A percentile compares a stretch with the other conserved stretches of the same genome.
Evolutionary conservation across 257 asterid species (phyloP).

Genomic region (Solanum corneliomulleri): DNA sequence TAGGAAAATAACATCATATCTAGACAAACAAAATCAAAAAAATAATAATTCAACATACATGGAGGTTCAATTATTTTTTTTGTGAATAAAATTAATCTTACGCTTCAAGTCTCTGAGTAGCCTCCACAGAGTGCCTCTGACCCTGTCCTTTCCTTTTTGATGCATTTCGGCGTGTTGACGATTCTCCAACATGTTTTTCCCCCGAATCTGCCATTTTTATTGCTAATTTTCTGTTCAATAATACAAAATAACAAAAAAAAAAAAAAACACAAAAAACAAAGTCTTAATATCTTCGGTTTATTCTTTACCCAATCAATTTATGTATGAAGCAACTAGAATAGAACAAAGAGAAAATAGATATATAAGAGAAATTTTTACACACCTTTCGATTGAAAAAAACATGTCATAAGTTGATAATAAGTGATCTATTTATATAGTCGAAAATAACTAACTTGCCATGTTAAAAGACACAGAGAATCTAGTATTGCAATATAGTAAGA

Average conservation of each 20-base stretch:
- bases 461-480: background rate
- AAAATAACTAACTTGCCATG: background rate
- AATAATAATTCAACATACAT: background rate
- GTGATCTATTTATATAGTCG: background rate
- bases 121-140: constrained; percentile 48
- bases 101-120: constrained; percentile 59
- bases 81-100: constrained; percentile 10
- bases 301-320: background rate
- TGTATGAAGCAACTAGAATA: background rate
- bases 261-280: background rate
- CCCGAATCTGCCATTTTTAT: constrained; percentile 15
- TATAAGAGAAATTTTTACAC: background rate
- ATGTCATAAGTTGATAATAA: background rate
- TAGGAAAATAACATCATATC: background rate
- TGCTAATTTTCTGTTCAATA: background rate
- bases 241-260: background rate
- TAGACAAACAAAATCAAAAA: background rate
- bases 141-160: constrained; percentile 20
- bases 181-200: constrained; percentile 20
- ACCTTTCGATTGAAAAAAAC: background rate
- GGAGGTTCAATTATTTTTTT: background rate
- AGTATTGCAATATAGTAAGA: background rate
- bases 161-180: constrained; percentile 20
- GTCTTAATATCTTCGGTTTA: background rate
- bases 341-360: background rate